These are phyloP conservation scores for Kodamaea jinghongensis DNA, from an alignment of 805 yeast genomes.

Conservation along the genomic window DNA sequence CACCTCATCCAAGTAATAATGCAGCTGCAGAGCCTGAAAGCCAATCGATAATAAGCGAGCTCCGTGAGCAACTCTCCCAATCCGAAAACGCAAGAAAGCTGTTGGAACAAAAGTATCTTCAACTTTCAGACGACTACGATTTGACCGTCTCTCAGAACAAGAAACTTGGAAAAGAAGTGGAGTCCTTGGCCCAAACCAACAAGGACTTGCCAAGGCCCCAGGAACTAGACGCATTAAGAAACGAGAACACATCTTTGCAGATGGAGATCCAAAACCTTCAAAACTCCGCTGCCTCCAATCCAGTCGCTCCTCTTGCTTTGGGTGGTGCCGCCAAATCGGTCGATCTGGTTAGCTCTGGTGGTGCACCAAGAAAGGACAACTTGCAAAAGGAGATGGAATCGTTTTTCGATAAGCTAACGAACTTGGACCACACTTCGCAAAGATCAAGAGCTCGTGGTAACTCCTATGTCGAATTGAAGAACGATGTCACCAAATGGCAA, in stretches of 20 bases:
- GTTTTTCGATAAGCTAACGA: conserved; percentile 28
- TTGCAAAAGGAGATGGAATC: conserved; percentile 19
- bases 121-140: conserved; percentile 25
- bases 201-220: neutral
- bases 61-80: conserved; percentile 5
- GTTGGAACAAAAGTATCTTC: conserved; percentile 16
- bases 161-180: conserved; percentile 19
- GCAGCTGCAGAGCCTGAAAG: conserved; percentile 6
- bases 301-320: neutral
- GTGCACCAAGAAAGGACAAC: conserved; percentile 4
- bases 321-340: conserved; percentile 2
- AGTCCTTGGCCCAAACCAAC: conserved; percentile 10
- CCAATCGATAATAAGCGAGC: conserved; percentile 10
- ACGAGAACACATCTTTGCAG: conserved; percentile 3
- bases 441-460: conserved; percentile 6
- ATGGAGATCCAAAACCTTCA: conserved; percentile 2
- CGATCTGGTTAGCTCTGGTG: too few relatives aligned
- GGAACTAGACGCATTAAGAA: neutral
- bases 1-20: too few relatives aligned
- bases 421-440: conserved; percentile 18
- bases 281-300: neutral
- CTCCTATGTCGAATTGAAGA: conserved; percentile 16
- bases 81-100: conserved; percentile 11
- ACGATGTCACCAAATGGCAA: conserved; percentile 48
- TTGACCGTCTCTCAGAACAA: conserved; percentile 19